Percentiles rank a stretch among this genome's conserved stretches.
Conservation (phyloP, 108 stramenopile species). For the Pseudonitzschia delicatissima region DNA sequence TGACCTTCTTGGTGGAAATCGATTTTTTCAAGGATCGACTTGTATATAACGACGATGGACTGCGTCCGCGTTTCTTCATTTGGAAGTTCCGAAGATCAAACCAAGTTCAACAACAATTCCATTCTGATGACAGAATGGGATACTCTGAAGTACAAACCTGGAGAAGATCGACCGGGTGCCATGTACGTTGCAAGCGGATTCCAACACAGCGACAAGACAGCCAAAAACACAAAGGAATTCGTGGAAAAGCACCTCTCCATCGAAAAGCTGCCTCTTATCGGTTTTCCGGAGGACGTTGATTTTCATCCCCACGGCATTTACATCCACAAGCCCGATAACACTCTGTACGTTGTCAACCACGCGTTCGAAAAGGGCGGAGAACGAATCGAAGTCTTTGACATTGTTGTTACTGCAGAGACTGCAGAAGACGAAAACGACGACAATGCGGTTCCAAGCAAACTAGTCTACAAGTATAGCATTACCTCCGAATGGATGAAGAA, state of each 20-base stretch:
- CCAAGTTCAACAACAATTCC: constrained; percentile 10
- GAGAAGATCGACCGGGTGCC: constrained; percentile 4
- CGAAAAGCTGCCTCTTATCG: background rate
- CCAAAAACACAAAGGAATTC: background rate
- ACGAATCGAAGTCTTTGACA: background rate
- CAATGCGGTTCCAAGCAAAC: background rate
- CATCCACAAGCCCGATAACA: background rate
- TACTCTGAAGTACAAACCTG: background rate
- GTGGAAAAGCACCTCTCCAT: background rate
- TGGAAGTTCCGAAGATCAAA: constrained; percentile 6
- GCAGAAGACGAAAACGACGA: background rate
- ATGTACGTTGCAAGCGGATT: constrained; percentile 9
- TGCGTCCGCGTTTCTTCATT: background rate
- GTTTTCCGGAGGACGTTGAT: background rate
- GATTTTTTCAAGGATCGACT: background rate
- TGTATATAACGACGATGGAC: background rate
- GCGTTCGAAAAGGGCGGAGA: constrained; percentile 7
- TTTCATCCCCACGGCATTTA: constrained; percentile 12
- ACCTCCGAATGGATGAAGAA: constrained; percentile 12
- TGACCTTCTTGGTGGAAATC: too few species aligned
- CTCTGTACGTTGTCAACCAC: constrained; percentile 10
- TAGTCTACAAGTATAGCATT: constrained; percentile 1
- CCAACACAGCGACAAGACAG: background rate
- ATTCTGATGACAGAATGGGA: constrained; percentile 6
- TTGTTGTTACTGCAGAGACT: too few species aligned